Percentiles rank a stretch among this genome's conserved stretches.
Evolutionary conservation across 1,284 basidiomycete genomes (phyloP).

Genomic region (Fomitopsis palustris): DNA sequence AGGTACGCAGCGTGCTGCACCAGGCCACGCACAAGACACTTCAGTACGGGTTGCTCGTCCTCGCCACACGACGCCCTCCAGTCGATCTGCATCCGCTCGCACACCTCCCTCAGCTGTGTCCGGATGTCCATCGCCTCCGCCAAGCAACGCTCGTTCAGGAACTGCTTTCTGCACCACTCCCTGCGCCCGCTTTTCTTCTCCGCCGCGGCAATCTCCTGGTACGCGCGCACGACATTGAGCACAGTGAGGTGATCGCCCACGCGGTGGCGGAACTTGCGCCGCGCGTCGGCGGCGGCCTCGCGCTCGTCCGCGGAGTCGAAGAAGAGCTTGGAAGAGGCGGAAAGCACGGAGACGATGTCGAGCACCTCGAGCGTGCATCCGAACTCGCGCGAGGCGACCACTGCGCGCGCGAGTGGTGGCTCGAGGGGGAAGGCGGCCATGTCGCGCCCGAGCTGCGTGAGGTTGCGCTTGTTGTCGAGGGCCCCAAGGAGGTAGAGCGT

Average conservation of each 20-base stretch:
- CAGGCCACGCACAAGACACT: constrained; percentile 70
- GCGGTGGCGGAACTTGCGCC: constrained; percentile 76
- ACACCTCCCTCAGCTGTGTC: constrained; percentile 73
- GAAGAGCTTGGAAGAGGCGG: constrained; percentile 75
- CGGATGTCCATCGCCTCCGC: constrained; percentile 83
- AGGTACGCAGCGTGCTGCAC: constrained; percentile 81
- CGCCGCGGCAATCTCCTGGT: constrained; percentile 52
- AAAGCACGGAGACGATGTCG: constrained; percentile 77
- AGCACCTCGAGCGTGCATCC: constrained; percentile 74
- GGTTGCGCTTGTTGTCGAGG: constrained; percentile 54
- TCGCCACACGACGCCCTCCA: constrained; percentile 53
- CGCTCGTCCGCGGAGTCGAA: constrained; percentile 68
- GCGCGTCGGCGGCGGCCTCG: constrained; percentile 64
- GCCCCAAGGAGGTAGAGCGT: constrained; percentile 77
- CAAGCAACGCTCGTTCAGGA: constrained; percentile 83
- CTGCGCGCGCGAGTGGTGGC: constrained; percentile 72
- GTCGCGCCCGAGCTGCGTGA: constrained; percentile 69
- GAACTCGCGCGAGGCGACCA: constrained; percentile 70
- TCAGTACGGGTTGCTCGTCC: constrained; percentile 58
- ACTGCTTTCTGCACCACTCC: constrained; percentile 84
- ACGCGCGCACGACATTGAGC: constrained; percentile 83
- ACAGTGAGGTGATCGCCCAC: constrained; percentile 91
- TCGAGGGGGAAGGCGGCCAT: constrained; percentile 88
- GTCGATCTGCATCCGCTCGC: constrained; percentile 61
- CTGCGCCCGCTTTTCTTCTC: constrained; percentile 48